These are phyloP conservation scores for Cylindrotheca fusiformis DNA, from an alignment of 108 stramenopile species.

Conservation along the genomic window DNA sequence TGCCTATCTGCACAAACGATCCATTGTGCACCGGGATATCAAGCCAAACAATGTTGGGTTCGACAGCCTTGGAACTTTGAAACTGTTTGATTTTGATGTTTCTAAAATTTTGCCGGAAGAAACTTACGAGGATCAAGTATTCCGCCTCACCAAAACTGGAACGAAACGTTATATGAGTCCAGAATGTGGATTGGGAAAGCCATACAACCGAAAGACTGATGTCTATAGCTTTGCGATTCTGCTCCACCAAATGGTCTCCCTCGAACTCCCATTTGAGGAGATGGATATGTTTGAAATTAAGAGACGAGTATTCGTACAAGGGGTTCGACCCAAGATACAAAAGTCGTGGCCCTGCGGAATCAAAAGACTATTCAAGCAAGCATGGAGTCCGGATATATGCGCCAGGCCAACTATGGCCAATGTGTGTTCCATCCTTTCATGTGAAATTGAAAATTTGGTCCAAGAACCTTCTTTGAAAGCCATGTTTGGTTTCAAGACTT, in stretches of 20 bases:
- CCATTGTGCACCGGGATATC: slow-evolving; percentile 32
- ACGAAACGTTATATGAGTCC: slow-evolving; percentile 40
- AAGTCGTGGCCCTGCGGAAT: neutral
- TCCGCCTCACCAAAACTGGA: slow-evolving; percentile 13
- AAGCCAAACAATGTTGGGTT: slow-evolving; percentile 40
- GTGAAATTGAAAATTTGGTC: neutral
- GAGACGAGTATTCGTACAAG: neutral
- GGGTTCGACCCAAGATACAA: slow-evolving; percentile 6
- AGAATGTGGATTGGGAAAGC: slow-evolving; percentile 21
- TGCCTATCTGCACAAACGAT: slow-evolving; percentile 20
- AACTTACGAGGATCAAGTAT: slow-evolving; percentile 1
- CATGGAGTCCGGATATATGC: slow-evolving; percentile 11
- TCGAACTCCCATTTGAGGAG: neutral
- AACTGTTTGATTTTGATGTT: slow-evolving; percentile 24
- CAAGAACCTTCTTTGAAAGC: too few species aligned
- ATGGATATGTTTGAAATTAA: slow-evolving; percentile 7
- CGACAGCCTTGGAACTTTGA: slow-evolving; percentile 8
- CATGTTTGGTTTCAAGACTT: too few species aligned
- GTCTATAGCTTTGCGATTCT: slow-evolving; percentile 58
- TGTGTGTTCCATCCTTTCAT: neutral
- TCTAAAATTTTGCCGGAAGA: slow-evolving; percentile 5
- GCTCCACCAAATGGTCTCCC: slow-evolving; percentile 2
- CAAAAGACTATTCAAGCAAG: neutral
- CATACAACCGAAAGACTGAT: slow-evolving; percentile 55
- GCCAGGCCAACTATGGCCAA: slow-evolving; percentile 12